Conservation (phyloP, 2,329 filamentous ascomycete genomes). For the Fusarium sp. region DNA sequence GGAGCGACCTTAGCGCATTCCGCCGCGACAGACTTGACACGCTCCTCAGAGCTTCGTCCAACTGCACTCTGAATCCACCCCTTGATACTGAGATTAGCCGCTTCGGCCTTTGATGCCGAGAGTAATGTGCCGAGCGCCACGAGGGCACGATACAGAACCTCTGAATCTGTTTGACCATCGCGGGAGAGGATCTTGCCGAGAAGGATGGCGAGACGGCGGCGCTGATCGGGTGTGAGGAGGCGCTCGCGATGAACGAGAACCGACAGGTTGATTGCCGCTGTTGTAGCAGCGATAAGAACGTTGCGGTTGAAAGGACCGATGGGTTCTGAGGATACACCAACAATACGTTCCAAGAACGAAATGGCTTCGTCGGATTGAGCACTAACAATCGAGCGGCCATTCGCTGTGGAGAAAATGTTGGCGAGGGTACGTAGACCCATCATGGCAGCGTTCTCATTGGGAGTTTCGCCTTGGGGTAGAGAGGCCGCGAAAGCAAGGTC, state of each 20-base stretch:
- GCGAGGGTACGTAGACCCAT: conserved; percentile 84
- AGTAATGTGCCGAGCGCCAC: conserved; percentile 83
- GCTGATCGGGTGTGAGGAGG: conserved; percentile 51
- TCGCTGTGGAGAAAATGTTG: conserved; percentile 83
- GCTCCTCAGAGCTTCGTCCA: conserved; percentile 60
- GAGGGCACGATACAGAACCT: conserved; percentile 84
- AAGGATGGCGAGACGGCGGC: conserved; percentile 66
- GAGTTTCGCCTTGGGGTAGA: conserved; percentile 62
- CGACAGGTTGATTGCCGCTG: conserved; percentile 85
- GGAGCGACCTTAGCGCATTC: conserved; percentile 38
- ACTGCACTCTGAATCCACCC: conserved; percentile 58
- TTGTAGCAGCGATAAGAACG: conserved; percentile 83
- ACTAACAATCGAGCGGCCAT: conserved; percentile 75
- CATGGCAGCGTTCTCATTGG: conserved; percentile 86
- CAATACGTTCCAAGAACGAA: conserved; percentile 71
- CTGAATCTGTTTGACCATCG: conserved; percentile 75
- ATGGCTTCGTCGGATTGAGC: conserved; percentile 70
- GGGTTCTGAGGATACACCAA: conserved; percentile 62
- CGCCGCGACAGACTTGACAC: conserved; percentile 51
- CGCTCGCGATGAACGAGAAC: conserved; percentile 72
- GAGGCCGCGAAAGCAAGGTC: conserved; percentile 60
- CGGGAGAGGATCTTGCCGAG: conserved; percentile 70
- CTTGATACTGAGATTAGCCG: conserved; percentile 57
- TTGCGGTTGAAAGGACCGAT: conserved; percentile 77
- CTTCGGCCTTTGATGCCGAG: conserved; percentile 63